Conservation (phyloP, 176 grass and related monocot genomes). For the Bonia amplexicaulis region DNA sequence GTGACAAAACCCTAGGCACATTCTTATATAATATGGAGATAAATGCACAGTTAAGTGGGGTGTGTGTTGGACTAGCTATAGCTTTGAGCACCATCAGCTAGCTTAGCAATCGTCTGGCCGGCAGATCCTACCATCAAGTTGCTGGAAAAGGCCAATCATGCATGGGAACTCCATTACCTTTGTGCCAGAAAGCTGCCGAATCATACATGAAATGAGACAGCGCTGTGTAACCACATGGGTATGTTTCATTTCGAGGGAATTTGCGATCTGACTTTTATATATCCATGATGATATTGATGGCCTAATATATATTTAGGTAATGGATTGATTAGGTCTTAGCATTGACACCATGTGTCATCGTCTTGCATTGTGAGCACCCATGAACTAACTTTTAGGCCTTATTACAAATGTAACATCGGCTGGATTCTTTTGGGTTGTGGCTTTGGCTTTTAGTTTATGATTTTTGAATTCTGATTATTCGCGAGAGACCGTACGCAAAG, state of each 20-base stretch:
- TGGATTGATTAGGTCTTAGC: background rate
- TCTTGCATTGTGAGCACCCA: background rate
- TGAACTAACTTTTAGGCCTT: background rate
- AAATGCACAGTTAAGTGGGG: background rate
- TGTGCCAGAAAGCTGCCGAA: background rate
- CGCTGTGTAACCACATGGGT: background rate
- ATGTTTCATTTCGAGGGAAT: background rate
- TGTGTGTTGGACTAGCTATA: constrained; percentile 13
- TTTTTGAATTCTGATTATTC: no score
- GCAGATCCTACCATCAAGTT: background rate
- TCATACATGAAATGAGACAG: background rate
- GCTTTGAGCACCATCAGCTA: background rate
- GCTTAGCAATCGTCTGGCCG: background rate
- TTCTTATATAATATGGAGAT: background rate
- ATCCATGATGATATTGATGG: background rate
- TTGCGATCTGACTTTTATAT: background rate
- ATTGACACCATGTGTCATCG: background rate
- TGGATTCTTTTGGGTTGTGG: no score
- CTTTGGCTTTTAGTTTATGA: no score
- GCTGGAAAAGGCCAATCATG: background rate
- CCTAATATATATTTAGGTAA: no score
- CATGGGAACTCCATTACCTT: background rate
- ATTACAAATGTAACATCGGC: background rate
- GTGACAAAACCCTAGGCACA: background rate
- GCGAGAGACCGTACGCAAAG: no score